Percentiles rank a stretch among this genome's conserved stretches.
Conservation (phyloP, 2,329 filamentous ascomycete species). For the Sordariomycetes sp. region DNA sequence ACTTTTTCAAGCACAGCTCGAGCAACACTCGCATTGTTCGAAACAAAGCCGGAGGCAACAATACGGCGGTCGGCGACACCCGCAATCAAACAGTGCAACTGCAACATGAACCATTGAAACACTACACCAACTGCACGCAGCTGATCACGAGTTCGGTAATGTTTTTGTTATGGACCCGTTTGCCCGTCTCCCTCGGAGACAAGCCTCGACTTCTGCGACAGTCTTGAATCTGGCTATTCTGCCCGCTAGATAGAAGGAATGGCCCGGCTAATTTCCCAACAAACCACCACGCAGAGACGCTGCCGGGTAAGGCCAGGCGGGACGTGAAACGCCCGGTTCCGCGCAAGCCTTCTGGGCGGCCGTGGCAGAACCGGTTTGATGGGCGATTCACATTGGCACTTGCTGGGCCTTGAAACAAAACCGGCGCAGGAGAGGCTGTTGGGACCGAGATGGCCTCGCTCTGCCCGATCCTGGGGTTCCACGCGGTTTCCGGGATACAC, state of each 20-base stretch:
- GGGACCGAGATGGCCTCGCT: not conserved
- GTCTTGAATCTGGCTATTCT: not conserved
- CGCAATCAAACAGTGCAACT: too few species aligned
- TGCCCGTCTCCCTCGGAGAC: not conserved
- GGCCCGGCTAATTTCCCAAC: not conserved
- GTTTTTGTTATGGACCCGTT: too few species aligned
- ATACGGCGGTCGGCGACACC: too few species aligned
- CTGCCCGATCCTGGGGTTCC: not conserved
- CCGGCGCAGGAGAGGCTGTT: not conserved
- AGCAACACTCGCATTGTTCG: too few species aligned
- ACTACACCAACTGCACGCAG: too few species aligned
- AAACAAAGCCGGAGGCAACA: too few species aligned
- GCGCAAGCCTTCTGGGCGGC: not conserved
- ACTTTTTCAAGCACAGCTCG: too few species aligned
- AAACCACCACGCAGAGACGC: not conserved
- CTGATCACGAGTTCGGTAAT: too few species aligned
- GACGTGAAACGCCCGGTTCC: not conserved
- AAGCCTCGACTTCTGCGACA: not conserved
- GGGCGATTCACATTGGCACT: not conserved
- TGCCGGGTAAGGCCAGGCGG: not conserved
- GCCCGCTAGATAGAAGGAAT: not conserved
- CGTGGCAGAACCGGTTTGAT: not conserved
- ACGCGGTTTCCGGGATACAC: not conserved
- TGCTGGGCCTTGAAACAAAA: not conserved
- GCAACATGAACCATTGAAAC: too few species aligned